Conservation (phyloP, 441 rosid genomes). For the Sinapis alba region DNA sequence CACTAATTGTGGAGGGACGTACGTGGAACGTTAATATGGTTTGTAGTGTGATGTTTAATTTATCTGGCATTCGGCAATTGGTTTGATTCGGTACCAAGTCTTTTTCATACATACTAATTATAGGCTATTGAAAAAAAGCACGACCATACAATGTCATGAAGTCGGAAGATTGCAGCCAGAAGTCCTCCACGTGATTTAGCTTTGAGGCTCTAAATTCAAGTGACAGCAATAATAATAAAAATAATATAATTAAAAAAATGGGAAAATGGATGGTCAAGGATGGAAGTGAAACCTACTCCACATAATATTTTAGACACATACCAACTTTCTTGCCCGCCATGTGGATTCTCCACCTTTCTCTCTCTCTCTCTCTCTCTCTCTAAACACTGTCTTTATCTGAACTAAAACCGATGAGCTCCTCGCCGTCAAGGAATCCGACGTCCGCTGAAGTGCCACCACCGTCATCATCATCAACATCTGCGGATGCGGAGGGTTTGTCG, state of each 20-base stretch:
- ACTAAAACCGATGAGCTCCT: slow-evolving; percentile 37
- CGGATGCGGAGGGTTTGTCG: slow-evolving; percentile 42
- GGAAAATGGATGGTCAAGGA: slow-evolving; percentile 26
- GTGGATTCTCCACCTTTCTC: slow-evolving; percentile 20
- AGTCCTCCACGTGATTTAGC: slow-evolving; percentile 22
- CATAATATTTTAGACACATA: slow-evolving; percentile 15
- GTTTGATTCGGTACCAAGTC: slow-evolving; percentile 26
- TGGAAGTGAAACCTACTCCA: slow-evolving; percentile 22
- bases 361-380: neutral
- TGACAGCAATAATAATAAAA: neutral
- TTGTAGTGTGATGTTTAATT: neutral
- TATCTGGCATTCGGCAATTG: neutral
- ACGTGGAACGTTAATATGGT: neutral
- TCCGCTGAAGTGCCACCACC: slow-evolving; percentile 32
- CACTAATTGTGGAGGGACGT: neutral
- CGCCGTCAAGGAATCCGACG: slow-evolving; percentile 44
- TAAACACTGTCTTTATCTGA: slow-evolving; percentile 21
- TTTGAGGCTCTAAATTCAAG: slow-evolving; percentile 28
- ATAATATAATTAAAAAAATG: neutral
- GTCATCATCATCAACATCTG: neutral
- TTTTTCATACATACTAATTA: slow-evolving; percentile 1
- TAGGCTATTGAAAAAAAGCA: neutral
- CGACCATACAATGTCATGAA: slow-evolving; percentile 14
- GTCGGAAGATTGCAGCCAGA: neutral
- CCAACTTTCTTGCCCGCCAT: slow-evolving; percentile 34